These are phyloP conservation scores for Daphne laureola DNA, from an alignment of 441 rosid species.

Conservation along the genomic window DNA sequence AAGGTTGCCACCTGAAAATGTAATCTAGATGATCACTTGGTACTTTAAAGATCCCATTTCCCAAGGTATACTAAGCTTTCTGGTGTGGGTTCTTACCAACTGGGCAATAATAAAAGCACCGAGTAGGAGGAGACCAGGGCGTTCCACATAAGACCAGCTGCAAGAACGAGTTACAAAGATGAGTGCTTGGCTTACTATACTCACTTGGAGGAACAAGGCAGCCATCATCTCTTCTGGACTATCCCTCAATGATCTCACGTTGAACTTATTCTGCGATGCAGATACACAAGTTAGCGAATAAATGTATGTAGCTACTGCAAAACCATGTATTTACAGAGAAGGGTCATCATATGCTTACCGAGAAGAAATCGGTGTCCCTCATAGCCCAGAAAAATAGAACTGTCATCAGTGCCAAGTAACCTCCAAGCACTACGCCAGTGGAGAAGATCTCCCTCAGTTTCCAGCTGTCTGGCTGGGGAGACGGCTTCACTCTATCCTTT, in stretches of 20 bases:
- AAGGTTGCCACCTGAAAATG: constrained; percentile 54
- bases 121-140: constrained; percentile 62
- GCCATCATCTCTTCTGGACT: constrained; percentile 56
- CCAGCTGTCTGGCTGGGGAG: constrained; percentile 91
- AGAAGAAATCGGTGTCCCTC: constrained; percentile 60
- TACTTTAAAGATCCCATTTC: neutral
- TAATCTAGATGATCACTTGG: no score
- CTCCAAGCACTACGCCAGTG: constrained; percentile 79
- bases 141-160: constrained; percentile 79
- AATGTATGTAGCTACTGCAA: neutral
- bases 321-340: neutral
- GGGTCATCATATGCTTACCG: constrained; percentile 31
- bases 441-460: constrained; percentile 72
- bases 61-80: neutral
- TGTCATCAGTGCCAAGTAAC: constrained; percentile 80
- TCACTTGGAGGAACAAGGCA: constrained; percentile 83
- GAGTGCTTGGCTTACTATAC: constrained; percentile 83
- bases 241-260: constrained; percentile 39
- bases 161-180: constrained; percentile 87
- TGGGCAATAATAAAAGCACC: constrained; percentile 67
- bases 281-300: constrained; percentile 6
- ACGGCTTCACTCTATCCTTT: constrained; percentile 82
- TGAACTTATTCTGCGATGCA: constrained; percentile 44
- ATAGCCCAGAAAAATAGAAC: constrained; percentile 76
- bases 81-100: constrained; percentile 36